Evolutionary conservation across 2,329 filamentous ascomycete species (phyloP).

Genomic region (Penicillium sp.): DNA sequence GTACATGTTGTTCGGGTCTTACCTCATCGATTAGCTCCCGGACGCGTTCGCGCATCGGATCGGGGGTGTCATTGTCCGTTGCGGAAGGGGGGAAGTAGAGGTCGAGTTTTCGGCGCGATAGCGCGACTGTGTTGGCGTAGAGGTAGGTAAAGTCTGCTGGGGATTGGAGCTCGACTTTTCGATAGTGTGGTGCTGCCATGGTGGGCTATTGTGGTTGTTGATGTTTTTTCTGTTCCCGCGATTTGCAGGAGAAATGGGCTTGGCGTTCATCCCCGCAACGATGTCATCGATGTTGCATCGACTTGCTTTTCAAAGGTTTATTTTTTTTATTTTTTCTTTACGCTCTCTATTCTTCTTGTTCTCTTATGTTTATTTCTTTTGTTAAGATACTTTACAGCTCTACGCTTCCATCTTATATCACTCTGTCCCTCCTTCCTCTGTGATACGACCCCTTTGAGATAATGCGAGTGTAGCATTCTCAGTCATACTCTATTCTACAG

Average conservation of each 20-base stretch:
- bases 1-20: not conserved
- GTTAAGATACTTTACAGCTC: not conserved
- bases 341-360: not conserved
- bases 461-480: slow-evolving; percentile 6
- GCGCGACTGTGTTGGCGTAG: slow-evolving; percentile 45
- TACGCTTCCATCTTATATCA: not conserved
- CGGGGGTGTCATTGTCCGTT: slow-evolving; percentile 36
- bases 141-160: slow-evolving; percentile 51
- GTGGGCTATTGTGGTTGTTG: slow-evolving; percentile 11
- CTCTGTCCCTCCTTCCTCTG: not conserved
- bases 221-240: slow-evolving; percentile 16
- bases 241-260: slow-evolving; percentile 11
- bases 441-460: slow-evolving; percentile 2
- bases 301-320: not conserved
- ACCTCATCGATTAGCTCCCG: slow-evolving; percentile 45
- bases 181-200: slow-evolving; percentile 42
- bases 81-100: slow-evolving; percentile 50
- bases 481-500: not conserved
- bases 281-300: slow-evolving; percentile 23
- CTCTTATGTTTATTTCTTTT: not conserved
- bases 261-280: slow-evolving; percentile 26
- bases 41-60: slow-evolving; percentile 47
- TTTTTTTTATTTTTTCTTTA: not conserved
- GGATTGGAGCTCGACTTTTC: slow-evolving; percentile 54
- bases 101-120: slow-evolving; percentile 51